Evolutionary conservation across 2,329 filamentous ascomycete species (phyloP), one percentile per base, ranked within the genome.

Genomic region (Apiospora saccharicola): DNA sequence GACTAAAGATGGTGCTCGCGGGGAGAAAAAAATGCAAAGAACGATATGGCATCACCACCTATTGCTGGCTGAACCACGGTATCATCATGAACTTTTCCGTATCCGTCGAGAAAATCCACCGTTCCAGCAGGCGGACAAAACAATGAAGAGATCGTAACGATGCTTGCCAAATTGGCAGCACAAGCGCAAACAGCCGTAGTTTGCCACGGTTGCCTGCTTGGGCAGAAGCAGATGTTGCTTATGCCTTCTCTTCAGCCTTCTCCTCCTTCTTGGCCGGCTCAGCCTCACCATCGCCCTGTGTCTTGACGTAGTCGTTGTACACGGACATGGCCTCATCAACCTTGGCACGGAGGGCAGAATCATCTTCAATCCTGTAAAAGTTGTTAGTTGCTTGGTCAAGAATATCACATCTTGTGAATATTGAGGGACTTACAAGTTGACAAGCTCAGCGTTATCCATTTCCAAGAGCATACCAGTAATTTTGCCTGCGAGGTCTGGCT

Each of bases 391-490:
- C 13, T 81, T 72, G 76, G 43, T 46, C 24, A n/a, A 7, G 37
- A 30, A 51, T 41, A 22, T 24, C 6, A 1, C 13, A 68, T 24
- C 47, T 14, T 16, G 69, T 10, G 3, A 8, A 37, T 76, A 30
- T 34, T 41, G 57, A 10, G 3, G 4, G 19, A 94, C 95, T 94
- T 92, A 98, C 94, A 99, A 90, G 86, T 94, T 94, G 81, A 99
- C 90, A 79, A 99, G 88, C 88, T 99, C 96, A 72, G 89, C 83
- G 86, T 98, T 98, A 80, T 98, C 96, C 96, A 99, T 99, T 90
- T 99, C 96, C 79, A 99, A 86, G 80, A 99, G 93, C 96, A 99
- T 99, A 86, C 96, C 96, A 74, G 96, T 99, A 84, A 99, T 98
- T 92, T 99, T 99, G 82, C 96, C 96, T 75, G 96, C 96, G 80